Evolutionary conservation across 805 yeast species (phyloP).

Genomic region (Yarrowia divulgata): DNA sequence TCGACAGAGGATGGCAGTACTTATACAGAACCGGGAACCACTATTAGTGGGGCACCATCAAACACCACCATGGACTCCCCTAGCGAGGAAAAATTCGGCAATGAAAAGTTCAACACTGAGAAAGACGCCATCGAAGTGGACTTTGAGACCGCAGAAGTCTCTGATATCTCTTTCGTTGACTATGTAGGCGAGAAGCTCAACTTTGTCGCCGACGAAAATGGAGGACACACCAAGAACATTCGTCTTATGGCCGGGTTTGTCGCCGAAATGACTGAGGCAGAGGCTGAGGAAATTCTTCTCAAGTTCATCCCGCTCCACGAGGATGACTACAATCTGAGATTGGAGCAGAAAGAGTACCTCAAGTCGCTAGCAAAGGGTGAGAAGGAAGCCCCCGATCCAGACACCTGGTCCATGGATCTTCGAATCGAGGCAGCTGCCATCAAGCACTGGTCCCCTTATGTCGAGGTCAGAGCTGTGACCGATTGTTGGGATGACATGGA

Average conservation of each 20-base stretch:
- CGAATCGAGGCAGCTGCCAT: conserved; percentile 55
- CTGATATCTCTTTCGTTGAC: neutral
- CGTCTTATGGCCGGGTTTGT: neutral
- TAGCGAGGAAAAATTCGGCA: neutral
- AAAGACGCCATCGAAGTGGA: conserved; percentile 3
- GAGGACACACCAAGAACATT: conserved; percentile 4
- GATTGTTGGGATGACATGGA: conserved; percentile 48
- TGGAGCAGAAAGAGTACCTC: conserved; percentile 8
- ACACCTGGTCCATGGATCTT: neutral
- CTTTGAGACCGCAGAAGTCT: conserved; percentile 4
- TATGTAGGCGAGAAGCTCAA: conserved; percentile 16
- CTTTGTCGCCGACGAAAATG: conserved; percentile 1
- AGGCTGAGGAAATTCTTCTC: conserved; percentile 1
- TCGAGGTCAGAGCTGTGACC: conserved; percentile 65
- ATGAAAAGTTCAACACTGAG: neutral
- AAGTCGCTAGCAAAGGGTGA: neutral
- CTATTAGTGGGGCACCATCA: neutral
- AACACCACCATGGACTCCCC: conserved; percentile 3
- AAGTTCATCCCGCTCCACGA: conserved; percentile 17
- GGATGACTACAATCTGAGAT: conserved; percentile 11
- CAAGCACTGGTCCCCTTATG: conserved; percentile 59
- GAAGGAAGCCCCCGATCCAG: neutral
- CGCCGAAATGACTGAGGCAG: conserved; percentile 1
- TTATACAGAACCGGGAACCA: neutral
- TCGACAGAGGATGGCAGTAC: neutral